phyloP scores from a whole-genome alignment of 805 yeast genomes.

The Hanseniaspora opuntiae region DNA sequence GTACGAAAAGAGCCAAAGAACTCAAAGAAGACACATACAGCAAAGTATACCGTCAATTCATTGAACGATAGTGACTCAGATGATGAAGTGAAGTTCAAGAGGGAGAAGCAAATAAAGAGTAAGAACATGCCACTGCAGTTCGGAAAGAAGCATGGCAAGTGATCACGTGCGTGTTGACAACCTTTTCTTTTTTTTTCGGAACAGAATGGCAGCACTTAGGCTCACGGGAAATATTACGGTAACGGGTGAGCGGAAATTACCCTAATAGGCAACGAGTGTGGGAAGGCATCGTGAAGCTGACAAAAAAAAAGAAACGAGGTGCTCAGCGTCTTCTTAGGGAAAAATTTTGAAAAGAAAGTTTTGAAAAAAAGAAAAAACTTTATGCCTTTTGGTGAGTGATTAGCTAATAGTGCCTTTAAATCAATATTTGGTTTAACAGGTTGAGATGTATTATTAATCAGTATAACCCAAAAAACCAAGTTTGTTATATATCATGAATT shows the following conservation, averaged over 20 bases:
- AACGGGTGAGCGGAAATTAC: no score
- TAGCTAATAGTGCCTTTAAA: not conserved
- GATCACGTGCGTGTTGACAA: not conserved
- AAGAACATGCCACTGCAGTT: constrained; percentile 21
- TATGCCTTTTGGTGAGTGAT: not conserved
- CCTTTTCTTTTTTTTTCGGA: not conserved
- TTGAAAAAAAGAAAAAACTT: not conserved
- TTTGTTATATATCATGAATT: constrained; percentile 21
- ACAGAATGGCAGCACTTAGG: no score
- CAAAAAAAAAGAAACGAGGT: no score
- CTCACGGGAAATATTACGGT: no score
- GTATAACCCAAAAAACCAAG: no score
- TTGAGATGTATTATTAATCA: no score
- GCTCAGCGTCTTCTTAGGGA: not conserved
- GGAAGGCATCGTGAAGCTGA: no score
- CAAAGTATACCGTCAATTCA: not conserved
- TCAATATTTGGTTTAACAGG: no score
- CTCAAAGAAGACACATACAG: not conserved
- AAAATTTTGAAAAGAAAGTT: not conserved
- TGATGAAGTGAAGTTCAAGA: constrained; percentile 15
- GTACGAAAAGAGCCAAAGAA: constrained; percentile 12
- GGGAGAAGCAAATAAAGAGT: constrained; percentile 17
- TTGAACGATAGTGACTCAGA: constrained; percentile 6
- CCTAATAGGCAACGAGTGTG: no score
- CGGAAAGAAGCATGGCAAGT: constrained; percentile 16